phyloP scores from a whole-genome alignment of 2,329 filamentous ascomycete genomes.

The Alternaria viburni region DNA sequence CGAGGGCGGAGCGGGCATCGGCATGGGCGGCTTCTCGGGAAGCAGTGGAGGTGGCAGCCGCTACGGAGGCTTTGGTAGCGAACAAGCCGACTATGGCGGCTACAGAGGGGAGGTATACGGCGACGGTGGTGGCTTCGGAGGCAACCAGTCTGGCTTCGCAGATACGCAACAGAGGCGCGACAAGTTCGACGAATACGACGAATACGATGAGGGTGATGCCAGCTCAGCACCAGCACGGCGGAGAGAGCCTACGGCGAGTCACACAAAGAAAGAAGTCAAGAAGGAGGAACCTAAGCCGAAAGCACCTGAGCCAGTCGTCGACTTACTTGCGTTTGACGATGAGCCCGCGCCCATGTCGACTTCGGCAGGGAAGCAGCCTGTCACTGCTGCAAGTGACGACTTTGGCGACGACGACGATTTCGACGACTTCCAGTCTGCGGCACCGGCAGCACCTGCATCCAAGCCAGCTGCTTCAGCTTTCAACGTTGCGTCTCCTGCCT shows the following conservation, averaged over 20 bases:
- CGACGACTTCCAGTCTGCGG: conserved; percentile 93
- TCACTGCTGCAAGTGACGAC: conserved; percentile 49
- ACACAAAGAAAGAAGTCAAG: conserved; percentile 57
- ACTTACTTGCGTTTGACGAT: conserved; percentile 89
- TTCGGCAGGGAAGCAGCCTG: conserved; percentile 54
- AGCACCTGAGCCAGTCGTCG: conserved; percentile 74
- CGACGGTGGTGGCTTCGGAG: conserved; percentile 93
- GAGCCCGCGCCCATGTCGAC: conserved; percentile 64
- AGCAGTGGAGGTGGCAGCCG: conserved; percentile 62
- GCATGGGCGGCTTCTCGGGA: conserved; percentile 61
- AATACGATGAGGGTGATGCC: conserved; percentile 81
- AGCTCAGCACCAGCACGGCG: conserved; percentile 56
- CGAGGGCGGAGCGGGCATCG: conserved; percentile 75
- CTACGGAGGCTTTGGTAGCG: conserved; percentile 89
- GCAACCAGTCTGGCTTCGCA: conserved; percentile 70
- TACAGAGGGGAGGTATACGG: conserved; percentile 83
- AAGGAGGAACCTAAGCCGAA: conserved; percentile 79
- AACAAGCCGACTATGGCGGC: conserved; percentile 63
- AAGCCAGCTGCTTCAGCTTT: conserved; percentile 50
- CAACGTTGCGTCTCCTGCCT: conserved; percentile 56
- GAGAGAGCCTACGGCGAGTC: conserved; percentile 53
- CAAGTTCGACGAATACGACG: conserved; percentile 95
- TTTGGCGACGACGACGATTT: conserved; percentile 83
- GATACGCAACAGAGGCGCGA: conserved; percentile 70
- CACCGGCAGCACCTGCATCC: conserved; percentile 52